Conservation (phyloP, 176 grass and related monocot species). For the Secale cereale region DNA sequence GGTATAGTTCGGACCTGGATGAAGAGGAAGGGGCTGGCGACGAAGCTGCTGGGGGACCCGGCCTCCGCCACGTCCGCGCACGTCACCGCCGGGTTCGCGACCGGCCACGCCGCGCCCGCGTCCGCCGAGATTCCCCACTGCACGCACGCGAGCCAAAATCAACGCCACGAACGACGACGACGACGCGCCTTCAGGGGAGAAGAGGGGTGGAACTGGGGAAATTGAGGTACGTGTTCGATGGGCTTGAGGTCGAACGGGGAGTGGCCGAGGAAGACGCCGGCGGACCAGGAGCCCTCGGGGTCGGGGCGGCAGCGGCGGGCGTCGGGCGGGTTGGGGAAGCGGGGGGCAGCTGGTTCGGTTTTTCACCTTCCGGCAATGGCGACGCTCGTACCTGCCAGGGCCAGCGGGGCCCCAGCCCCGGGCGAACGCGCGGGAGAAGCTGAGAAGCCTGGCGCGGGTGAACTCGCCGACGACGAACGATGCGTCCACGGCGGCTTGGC, state of each 20-base stretch:
- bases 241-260: constrained; percentile 69
- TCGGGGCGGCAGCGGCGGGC: constrained; percentile 54
- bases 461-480: no score
- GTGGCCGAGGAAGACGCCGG: constrained; percentile 67
- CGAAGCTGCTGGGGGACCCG: constrained; percentile 74
- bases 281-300: constrained; percentile 84
- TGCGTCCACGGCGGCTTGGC: no score
- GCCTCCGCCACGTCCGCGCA: constrained; percentile 52
- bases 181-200: no score
- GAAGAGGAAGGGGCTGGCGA: constrained; percentile 87
- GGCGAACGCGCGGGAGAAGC: no score
- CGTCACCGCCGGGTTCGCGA: constrained; percentile 76
- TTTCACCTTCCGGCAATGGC: no score
- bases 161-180: background rate
- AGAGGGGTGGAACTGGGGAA: no score
- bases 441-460: no score
- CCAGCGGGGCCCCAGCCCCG: no score
- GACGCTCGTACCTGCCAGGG: no score
- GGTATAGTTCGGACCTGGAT: constrained; percentile 55
- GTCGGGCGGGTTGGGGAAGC: constrained; percentile 43
- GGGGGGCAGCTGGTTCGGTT: no score
- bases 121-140: constrained; percentile 66
- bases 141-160: background rate
- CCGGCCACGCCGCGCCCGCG: constrained; percentile 74
- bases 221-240: constrained; percentile 68